Percentiles rank a stretch among this genome's conserved stretches.
Evolutionary conservation across 805 yeast species (phyloP).

Genomic region (Candida orba): DNA sequence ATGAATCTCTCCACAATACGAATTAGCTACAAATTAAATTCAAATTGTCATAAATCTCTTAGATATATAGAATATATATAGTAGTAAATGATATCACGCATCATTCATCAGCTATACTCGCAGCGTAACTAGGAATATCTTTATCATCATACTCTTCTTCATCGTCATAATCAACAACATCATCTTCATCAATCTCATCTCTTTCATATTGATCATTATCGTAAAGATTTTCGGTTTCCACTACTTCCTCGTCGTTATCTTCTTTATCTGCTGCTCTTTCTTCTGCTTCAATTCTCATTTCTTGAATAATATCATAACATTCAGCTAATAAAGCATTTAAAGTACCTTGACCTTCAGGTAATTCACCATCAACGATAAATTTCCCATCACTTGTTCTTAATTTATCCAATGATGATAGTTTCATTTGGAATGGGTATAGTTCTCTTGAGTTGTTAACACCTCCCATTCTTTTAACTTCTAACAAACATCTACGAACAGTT

Average conservation of each 20-base stretch:
- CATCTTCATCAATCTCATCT: conserved; percentile 29
- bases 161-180: conserved; percentile 15
- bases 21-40: neutral
- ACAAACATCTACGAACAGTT: conserved; percentile 83
- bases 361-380: conserved; percentile 77
- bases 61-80: too few species aligned
- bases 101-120: conserved; percentile 16
- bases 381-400: conserved; percentile 77
- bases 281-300: conserved; percentile 78
- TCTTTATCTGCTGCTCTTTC: conserved; percentile 32
- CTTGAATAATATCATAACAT: conserved; percentile 90
- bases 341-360: conserved; percentile 99
- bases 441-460: conserved; percentile 86
- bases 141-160: conserved; percentile 30
- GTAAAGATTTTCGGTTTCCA: conserved; percentile 9
- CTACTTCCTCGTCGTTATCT: conserved; percentile 20
- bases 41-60: neutral
- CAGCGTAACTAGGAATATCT: conserved; percentile 19
- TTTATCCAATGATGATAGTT: conserved; percentile 83
- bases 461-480: conserved; percentile 88
- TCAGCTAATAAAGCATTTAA: conserved; percentile 84
- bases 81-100: too few species aligned
- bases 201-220: conserved; percentile 15
- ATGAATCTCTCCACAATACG: too few species aligned
- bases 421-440: conserved; percentile 92